Evolutionary conservation across 2,329 filamentous ascomycete genomes (phyloP), one percentile per base, ranked within the genome.

Genomic region (Thelonectria discophora): DNA sequence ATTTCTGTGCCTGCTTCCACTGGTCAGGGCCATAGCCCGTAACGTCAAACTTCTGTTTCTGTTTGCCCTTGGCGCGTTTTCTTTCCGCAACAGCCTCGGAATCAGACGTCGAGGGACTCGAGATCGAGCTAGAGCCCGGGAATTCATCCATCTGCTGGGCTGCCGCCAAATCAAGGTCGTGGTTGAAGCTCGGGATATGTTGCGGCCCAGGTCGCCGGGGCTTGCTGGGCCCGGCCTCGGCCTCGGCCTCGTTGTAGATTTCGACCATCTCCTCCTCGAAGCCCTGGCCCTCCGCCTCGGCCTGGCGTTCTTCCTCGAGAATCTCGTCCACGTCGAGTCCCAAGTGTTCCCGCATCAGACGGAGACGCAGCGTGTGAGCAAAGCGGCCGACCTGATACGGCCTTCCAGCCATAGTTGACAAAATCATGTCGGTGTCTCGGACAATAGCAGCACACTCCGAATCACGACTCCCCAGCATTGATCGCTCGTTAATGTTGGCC

Each of bases 401-500:
- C 71, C 90, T 84, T 39, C 94, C 94, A 53, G 87, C 93, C 95
- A 99, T 98, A 55, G 86, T 91, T 6, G 94, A 97, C 83, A 88
- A 89, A 60, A 97, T 86, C 87, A 97, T 93, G 75, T 97, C 93
- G 1, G 92, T 94, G 74, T 99, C 95, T 55, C 94, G 88, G 43
- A 99, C 91, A 45, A 98, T 86, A 7, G 94, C 90, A 5, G 94
- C 95, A 64, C 92, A 88, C 77, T 99, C 95, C 0, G 94, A 97
- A 76, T 99, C 95, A 71, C 95, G 88, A 50, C 87, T 90, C 9
- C 95, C 95, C 63, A 97, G 78, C 93, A 98, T 93, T 7, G 94
- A 98, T 47, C 95, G 89, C 77, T 99, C 95, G 72, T 99, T 99
- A 82, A 99, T 98, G 75, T 99, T 99, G 55, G 95, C 95, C 47